Percentiles rank a stretch among this genome's conserved stretches.
Evolutionary conservation across 441 rosid genomes (phyloP).

Genomic region (Eutrema salsugineum): DNA sequence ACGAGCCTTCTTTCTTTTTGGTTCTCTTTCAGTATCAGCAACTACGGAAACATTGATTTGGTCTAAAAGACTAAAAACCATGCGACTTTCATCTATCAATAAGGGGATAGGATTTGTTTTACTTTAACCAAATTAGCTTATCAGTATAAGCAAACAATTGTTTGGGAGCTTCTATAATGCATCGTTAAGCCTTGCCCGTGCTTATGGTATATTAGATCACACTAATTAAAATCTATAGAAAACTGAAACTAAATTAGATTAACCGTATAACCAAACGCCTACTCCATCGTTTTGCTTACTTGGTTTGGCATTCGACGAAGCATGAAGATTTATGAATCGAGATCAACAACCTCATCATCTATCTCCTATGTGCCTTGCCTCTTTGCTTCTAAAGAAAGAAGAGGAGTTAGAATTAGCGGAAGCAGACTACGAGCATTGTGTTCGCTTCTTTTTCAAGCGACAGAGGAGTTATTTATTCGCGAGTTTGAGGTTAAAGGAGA

Average conservation of each 20-base stretch:
- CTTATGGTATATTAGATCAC: too few relatives aligned
- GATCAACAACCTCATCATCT: not conserved
- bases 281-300: not conserved
- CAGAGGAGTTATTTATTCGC: not conserved
- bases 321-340: not conserved
- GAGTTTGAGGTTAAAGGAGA: not conserved
- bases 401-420: not conserved
- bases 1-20: constrained; percentile 5
- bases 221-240: not conserved
- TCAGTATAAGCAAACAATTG: constrained; percentile 7
- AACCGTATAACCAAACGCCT: not conserved
- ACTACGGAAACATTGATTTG: constrained; percentile 6
- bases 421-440: not conserved
- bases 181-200: not conserved
- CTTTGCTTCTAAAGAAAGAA: not conserved
- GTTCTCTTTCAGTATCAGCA: constrained; percentile 19
- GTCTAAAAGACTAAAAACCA: not conserved
- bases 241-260: not conserved
- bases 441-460: too few relatives aligned
- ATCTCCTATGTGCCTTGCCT: not conserved
- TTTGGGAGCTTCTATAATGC: not conserved
- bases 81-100: constrained; percentile 18
- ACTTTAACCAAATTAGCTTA: not conserved
- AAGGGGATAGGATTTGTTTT: constrained; percentile 1
- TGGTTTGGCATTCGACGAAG: not conserved